Evolutionary conservation across 345 rosid genomes (phyloP), one percentile per base, ranked within the genome.

Genomic region (Salix viminalis): DNA sequence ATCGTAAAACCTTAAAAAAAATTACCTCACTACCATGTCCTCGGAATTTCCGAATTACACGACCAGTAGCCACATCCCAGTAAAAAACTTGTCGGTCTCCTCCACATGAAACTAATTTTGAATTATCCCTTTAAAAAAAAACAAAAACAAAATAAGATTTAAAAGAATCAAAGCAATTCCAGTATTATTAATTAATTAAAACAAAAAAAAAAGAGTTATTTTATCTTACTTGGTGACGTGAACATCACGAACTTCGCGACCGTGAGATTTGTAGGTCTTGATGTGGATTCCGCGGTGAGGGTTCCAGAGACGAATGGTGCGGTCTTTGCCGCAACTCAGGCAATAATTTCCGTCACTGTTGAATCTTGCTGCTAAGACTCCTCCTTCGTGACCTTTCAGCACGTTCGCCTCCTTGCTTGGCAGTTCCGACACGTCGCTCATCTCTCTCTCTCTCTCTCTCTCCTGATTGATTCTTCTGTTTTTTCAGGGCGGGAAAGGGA

Each of bases 221-320:
- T 15, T 65, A 15, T 23, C 76, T 44, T 87, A 96, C 98, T 83
- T 65, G 80, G 98, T 96, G 81, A 92, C 97, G 78, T 96, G 98
- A 79, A 96, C 95, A 75, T 96, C 98, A 56, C 98, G 98, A 77
- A 93, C 98, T 77, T 93, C 97, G 52, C 98, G 98, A 83, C 92
- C 98, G 76, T 93, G 99, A 60, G 98, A 86, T 84, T 96, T 93
- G 86, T 96, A 96, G 85, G 99, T 93, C 82, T 93, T 96, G 77
- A 93, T 91, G 82, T 90, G 89, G 80, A 92, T 87, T 56, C 98
- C 97, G 19, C 97, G 96, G 92, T 96, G 98, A 15, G 99, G 99
- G 65, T 96, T 93, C 99, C 99, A 93, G 15, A 96, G 90, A 65
- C 98, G 98, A 67, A 93, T 92, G n/a, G 98, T 93, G 21, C 99